Conservation (phyloP, 2,329 filamentous ascomycete species). For the Pseudogymnoascus sp. region DNA sequence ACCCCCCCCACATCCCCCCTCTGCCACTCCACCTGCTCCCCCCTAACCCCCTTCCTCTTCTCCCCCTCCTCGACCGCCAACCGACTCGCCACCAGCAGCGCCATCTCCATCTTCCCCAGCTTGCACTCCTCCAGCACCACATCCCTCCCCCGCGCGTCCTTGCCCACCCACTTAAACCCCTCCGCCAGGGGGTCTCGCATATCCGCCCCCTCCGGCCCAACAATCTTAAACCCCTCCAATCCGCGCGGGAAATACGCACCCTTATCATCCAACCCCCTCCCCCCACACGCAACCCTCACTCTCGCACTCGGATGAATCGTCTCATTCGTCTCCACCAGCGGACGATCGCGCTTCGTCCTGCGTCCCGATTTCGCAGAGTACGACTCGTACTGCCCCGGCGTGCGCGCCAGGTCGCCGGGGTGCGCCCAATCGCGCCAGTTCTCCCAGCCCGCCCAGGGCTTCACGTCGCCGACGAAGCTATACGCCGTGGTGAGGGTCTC, state of each 20-base stretch:
- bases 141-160: slow-evolving; percentile 13
- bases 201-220: neutral
- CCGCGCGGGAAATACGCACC: slow-evolving; percentile 2
- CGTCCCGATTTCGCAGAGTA: slow-evolving; percentile 29
- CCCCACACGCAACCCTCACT: slow-evolving; percentile 18
- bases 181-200: slow-evolving; percentile 11
- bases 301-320: slow-evolving; percentile 26
- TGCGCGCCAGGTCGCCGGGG: slow-evolving; percentile 13
- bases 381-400: slow-evolving; percentile 28
- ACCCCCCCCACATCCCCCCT: neutral
- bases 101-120: slow-evolving; percentile 17
- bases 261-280: slow-evolving; percentile 26
- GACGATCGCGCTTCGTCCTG: slow-evolving; percentile 20
- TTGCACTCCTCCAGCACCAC: slow-evolving; percentile 15
- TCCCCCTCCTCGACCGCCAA: neutral
- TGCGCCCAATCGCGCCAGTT: neutral
- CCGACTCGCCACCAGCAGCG: neutral
- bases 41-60: neutral
- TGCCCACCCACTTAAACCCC: slow-evolving; percentile 13
- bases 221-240: neutral
- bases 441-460: slow-evolving; percentile 8
- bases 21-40: neutral
- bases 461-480: slow-evolving; percentile 14
- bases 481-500: slow-evolving; percentile 21
- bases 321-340: slow-evolving; percentile 29